Percentiles rank a stretch among this genome's conserved stretches.
Evolutionary conservation across 306 rosid species (phyloP).

Genomic region (Calophaca sinica): DNA sequence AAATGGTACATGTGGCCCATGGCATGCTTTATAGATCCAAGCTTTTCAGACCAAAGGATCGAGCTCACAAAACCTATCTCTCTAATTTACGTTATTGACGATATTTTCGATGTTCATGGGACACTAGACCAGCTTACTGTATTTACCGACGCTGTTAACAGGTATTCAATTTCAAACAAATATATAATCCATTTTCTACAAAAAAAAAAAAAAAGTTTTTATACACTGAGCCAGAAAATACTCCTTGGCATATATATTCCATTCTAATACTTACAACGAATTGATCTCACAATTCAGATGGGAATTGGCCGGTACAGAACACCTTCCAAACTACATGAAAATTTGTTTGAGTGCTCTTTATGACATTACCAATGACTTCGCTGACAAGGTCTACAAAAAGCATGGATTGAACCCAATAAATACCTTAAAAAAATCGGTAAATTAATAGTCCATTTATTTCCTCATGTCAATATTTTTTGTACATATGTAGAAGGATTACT

Average conservation of each 20-base stretch:
- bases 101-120: constrained; percentile 62
- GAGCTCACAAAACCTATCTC: constrained; percentile 66
- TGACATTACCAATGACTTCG: constrained; percentile 41
- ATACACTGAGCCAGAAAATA: too few relatives aligned
- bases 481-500: background rate
- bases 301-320: constrained; percentile 46
- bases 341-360: constrained; percentile 35
- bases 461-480: background rate
- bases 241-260: too few relatives aligned
- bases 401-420: constrained; percentile 47
- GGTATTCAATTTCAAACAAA: constrained; percentile 37
- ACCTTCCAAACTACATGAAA: constrained; percentile 44
- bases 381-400: constrained; percentile 23
- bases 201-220: too few relatives aligned
- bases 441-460: background rate
- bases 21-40: constrained; percentile 59
- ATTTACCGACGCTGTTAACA: constrained; percentile 55
- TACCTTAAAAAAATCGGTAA: constrained; percentile 42
- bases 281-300: constrained; percentile 26
- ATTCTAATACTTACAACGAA: background rate
- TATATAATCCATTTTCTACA: too few relatives aligned
- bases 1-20: constrained; percentile 75
- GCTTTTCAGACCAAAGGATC: constrained; percentile 59
- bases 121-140: constrained; percentile 55
- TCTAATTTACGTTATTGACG: constrained; percentile 66